Conservation (phyloP, 2,329 filamentous ascomycete species). For the Aureobasidium subglaciale region DNA sequence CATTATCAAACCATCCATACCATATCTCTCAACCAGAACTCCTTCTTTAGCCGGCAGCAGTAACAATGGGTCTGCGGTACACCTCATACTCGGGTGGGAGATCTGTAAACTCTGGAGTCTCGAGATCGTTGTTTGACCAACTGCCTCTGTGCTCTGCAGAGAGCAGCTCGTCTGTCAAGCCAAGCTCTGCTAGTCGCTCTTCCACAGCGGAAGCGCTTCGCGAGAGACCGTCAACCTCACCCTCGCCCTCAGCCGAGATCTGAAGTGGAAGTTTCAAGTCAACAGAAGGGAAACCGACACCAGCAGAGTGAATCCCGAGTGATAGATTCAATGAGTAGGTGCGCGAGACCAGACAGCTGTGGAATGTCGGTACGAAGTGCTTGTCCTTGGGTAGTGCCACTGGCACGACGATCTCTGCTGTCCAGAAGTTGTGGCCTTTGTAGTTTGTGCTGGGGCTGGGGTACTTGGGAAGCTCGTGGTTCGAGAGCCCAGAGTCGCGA, state of each 20-base stretch:
- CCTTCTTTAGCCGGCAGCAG: not conserved
- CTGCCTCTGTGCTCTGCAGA: constrained; percentile 9
- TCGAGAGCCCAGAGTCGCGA: constrained; percentile 35
- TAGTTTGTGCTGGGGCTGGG: constrained; percentile 35
- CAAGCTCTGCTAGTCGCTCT: constrained; percentile 24
- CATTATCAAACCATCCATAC: not conserved
- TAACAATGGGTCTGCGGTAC: not conserved
- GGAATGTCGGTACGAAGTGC: constrained; percentile 61
- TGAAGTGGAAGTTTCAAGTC: constrained; percentile 41
- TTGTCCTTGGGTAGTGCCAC: constrained; percentile 55
- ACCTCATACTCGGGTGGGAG: constrained; percentile 1
- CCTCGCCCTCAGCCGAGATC: constrained; percentile 27
- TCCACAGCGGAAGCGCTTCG: constrained; percentile 17
- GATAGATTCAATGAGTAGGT: constrained; percentile 55
- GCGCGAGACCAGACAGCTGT: constrained; percentile 60
- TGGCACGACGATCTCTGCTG: constrained; percentile 56
- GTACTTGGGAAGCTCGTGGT: constrained; percentile 25
- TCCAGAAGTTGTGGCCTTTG: constrained; percentile 49
- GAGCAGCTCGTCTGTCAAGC: constrained; percentile 28
- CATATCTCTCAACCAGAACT: not conserved
- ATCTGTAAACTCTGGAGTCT: not conserved
- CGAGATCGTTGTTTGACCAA: not conserved
- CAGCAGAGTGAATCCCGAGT: constrained; percentile 43
- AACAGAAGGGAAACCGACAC: constrained; percentile 23
- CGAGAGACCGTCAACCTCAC: constrained; percentile 15